A percentile compares a stretch with the other conserved stretches of the same genome.
Conservation (phyloP, 2,329 filamentous ascomycete genomes). For the Leptographium lundbergii region DNA sequence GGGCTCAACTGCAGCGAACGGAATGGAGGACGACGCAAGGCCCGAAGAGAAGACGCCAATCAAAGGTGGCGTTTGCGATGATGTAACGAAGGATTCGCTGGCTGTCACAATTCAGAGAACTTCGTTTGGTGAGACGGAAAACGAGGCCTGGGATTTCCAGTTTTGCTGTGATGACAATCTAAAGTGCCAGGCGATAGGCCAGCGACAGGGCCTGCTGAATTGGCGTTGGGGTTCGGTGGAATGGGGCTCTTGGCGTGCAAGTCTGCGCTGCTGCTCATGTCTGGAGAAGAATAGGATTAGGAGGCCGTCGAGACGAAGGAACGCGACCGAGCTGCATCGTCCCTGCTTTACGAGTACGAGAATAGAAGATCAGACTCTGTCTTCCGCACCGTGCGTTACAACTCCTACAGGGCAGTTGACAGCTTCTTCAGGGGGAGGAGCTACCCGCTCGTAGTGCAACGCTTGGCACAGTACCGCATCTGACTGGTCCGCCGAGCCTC, state of each 20-base stretch:
- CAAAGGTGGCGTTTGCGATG: neutral
- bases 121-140: neutral
- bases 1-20: neutral
- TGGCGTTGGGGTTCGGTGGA: neutral
- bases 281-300: neutral
- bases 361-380: neutral
- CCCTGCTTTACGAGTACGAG: neutral
- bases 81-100: neutral
- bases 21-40: neutral
- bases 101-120: neutral
- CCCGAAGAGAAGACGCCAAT: neutral
- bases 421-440: neutral
- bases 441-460: neutral
- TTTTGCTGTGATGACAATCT: neutral
- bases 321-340: neutral
- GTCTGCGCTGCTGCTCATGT: neutral
- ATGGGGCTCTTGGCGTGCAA: neutral
- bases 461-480: neutral
- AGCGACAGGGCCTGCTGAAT: neutral
- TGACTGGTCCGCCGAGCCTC: neutral
- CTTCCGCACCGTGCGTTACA: neutral
- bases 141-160: neutral
- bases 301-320: neutral
- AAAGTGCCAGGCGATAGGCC: neutral
- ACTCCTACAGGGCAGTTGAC: neutral